Percentiles rank a stretch among this genome's conserved stretches.
Evolutionary conservation across 768 basidiomycete species (phyloP).

Genomic region (Tulasnella sp.): DNA sequence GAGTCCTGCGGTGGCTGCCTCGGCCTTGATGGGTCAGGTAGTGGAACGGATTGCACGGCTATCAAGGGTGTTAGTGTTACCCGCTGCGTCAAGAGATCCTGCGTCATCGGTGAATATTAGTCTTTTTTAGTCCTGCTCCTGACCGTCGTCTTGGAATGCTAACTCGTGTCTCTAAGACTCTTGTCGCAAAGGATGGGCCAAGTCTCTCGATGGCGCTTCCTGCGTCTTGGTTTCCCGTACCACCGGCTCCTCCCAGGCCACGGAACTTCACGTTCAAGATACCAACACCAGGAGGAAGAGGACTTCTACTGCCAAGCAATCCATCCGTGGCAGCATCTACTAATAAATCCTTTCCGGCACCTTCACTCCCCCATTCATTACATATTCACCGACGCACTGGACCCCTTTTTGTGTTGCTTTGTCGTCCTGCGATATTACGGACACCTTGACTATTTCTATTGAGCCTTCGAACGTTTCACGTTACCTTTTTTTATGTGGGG

Average conservation of each 20-base stretch:
- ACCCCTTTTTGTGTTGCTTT: neutral
- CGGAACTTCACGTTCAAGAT: neutral
- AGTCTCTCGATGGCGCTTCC: neutral
- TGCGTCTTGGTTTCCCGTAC: neutral
- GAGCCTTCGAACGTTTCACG: neutral
- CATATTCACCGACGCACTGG: neutral
- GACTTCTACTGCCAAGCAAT: neutral
- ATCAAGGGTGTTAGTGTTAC: constrained; percentile 38
- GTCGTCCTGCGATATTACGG: neutral
- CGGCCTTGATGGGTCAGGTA: constrained; percentile 1
- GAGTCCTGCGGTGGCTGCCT: constrained; percentile 16
- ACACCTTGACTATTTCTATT: neutral
- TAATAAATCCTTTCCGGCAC: neutral
- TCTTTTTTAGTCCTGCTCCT: neutral
- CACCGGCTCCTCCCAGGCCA: neutral
- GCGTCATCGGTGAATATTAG: constrained; percentile 19
- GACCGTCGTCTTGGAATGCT: neutral
- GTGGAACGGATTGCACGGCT: constrained; percentile 39
- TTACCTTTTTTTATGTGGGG: neutral
- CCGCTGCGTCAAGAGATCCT: constrained; percentile 32
- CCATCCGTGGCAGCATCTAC: neutral
- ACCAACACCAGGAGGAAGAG: neutral
- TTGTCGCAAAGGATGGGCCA: neutral
- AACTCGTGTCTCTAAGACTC: neutral
- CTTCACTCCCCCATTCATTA: neutral